Evolutionary conservation across 2,329 filamentous ascomycete species (phyloP), one percentile per base, ranked within the genome.

Genomic region (Paecilomyces niveus): DNA sequence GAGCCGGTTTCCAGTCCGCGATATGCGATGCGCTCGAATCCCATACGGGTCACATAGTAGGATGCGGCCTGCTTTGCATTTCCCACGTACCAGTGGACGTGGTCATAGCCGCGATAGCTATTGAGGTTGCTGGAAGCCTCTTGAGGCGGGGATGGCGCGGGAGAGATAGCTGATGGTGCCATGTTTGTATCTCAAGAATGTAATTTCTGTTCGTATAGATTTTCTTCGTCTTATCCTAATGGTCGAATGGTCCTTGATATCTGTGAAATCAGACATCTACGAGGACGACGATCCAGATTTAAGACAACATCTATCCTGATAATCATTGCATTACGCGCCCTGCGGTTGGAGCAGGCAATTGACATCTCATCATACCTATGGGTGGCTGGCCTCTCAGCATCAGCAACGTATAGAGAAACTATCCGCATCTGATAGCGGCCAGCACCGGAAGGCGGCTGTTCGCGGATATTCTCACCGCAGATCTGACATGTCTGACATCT

Each of bases 31-130:
- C 84, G 85, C 68, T 84, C 80, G 79, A 97, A 96, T 58, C 91
- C 92, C 80, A 97, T 92, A 64, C 92, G 89, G 10, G 85, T 87
- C 65, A 88, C 87, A 78, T 96, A 97, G 78, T 90, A 97, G 13
- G 88, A 84, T 45, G 92, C 92, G 2, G 92, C 90, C 80, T 97
- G 92, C 78, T 97, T 97, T 67, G 93, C 92, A 72, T 97, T 97
- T 71, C 92, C 92, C 31, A 97, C 93, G 80, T 91, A 96, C 92
- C 92, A 97, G 65, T 91, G 92, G 58, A 96, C 85, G 75, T 96
- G 90, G 76, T 96, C 90, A 74, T 96, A 97, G 70, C 90, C 92
- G 61, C 85, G 84, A 78, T 96, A 77, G 61, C 70, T 73, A 54
- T 69, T 68, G 15, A 76, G 61, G 21, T 67, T 65, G 50, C 65